Conservation (phyloP, 352 stramenopile species). For the Globisporangium alternatum region DNA sequence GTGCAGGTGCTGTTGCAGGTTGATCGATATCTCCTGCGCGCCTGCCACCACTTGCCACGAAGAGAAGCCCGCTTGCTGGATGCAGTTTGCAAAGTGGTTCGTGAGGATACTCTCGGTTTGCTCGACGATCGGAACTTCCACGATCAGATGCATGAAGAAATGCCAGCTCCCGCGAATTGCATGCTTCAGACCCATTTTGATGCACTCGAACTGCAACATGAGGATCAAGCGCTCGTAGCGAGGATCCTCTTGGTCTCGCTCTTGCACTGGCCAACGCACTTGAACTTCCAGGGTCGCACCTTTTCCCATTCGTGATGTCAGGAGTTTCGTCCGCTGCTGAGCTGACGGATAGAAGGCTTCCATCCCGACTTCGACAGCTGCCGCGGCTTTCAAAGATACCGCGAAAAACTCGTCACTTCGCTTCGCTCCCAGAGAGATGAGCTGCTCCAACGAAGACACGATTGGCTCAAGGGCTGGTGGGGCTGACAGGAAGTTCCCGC, state of each 20-base stretch:
- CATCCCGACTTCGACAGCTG: conserved; percentile 80
- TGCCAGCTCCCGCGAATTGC: conserved; percentile 75
- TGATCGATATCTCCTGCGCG: conserved; percentile 86
- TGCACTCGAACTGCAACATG: conserved; percentile 87
- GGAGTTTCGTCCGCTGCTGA: conserved; percentile 76
- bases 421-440: conserved; percentile 81
- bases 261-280: conserved; percentile 83
- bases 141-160: conserved; percentile 84
- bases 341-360: conserved; percentile 85
- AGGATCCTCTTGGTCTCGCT: conserved; percentile 84
- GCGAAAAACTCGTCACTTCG: conserved; percentile 77
- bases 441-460: conserved; percentile 61
- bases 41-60: conserved; percentile 83
- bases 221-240: conserved; percentile 83
- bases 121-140: conserved; percentile 50
- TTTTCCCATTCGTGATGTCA: conserved; percentile 81
- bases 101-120: conserved; percentile 61
- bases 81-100: conserved; percentile 70
- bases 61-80: conserved; percentile 79
- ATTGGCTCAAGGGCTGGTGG: conserved; percentile 64
- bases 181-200: conserved; percentile 63
- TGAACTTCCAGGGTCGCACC: conserved; percentile 83
- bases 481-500: conserved; percentile 49
- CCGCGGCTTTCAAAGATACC: conserved; percentile 80
- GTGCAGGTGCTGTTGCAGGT: conserved; percentile 82